A percentile compares a stretch with the other conserved stretches of the same genome.
Evolutionary conservation across 768 basidiomycete species (phyloP).

Genomic region (Leccinum obscurum): DNA sequence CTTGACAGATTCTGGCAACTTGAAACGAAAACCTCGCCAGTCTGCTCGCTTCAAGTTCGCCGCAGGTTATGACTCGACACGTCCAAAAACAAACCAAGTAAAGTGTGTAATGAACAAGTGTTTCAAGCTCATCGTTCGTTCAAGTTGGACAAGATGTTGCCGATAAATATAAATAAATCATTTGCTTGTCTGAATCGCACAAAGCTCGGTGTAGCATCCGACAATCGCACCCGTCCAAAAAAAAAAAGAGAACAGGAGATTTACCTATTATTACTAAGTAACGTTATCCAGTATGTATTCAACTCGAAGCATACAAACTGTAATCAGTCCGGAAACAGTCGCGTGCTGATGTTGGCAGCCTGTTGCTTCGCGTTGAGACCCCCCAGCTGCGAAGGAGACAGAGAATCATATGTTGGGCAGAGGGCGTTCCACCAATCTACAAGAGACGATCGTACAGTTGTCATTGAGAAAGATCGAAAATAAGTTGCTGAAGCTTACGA

Average conservation of each 20-base stretch:
- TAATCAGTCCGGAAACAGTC: slow-evolving; percentile 19
- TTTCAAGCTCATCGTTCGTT: no score
- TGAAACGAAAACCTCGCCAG: no score
- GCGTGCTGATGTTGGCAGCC: slow-evolving; percentile 22
- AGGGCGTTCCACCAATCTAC: slow-evolving; percentile 27
- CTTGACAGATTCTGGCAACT: no score
- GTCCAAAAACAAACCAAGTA: neutral
- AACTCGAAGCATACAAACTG: neutral
- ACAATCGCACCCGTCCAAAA: neutral
- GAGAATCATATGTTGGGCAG: slow-evolving; percentile 26
- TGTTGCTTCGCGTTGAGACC: slow-evolving; percentile 15
- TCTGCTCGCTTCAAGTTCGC: no score
- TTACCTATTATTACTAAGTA: neutral
- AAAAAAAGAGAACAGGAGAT: neutral
- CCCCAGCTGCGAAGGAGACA: slow-evolving; percentile 22
- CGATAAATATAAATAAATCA: no score
- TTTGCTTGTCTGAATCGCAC: no score
- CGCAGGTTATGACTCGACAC: no score
- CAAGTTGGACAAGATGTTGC: no score
- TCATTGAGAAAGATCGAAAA: neutral
- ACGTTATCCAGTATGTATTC: neutral
- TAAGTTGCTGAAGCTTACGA: slow-evolving; percentile 5
- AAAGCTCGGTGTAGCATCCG: neutral
- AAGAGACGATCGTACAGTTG: neutral
- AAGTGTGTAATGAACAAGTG: no score